phyloP scores from a whole-genome alignment of 2,329 filamentous ascomycete species.

The Didymella sp. region DNA sequence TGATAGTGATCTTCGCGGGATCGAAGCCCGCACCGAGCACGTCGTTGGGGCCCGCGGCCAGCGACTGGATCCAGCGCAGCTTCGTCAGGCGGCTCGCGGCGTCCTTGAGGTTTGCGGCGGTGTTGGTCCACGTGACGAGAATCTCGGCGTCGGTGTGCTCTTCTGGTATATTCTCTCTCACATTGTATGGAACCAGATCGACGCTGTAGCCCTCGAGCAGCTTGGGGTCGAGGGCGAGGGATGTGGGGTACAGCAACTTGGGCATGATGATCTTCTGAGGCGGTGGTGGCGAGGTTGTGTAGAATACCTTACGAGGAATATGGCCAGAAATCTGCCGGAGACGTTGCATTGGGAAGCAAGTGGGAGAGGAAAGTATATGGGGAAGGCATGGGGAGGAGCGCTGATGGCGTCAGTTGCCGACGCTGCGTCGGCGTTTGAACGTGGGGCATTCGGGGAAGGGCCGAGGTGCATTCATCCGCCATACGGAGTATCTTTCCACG shows the following conservation, averaged over 20 bases:
- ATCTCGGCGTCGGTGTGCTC: conserved; percentile 66
- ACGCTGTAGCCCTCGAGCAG: conserved; percentile 66
- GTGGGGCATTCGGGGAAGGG: conserved; percentile 8
- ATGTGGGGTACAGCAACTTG: conserved; percentile 72
- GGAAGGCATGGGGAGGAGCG: conserved; percentile 1
- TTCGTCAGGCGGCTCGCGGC: conserved; percentile 63
- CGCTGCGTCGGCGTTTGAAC: conserved; percentile 15
- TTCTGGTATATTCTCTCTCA: conserved; percentile 62
- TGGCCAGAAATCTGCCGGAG: conserved; percentile 13
- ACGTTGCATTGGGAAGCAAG: conserved; percentile 7
- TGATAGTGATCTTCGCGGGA: conserved; percentile 57
- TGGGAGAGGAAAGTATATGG: conserved; percentile 8
- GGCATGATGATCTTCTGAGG: conserved; percentile 3
- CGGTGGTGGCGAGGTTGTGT: conserved; percentile 10
- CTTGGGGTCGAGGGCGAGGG: conserved; percentile 63
- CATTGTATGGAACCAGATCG: conserved; percentile 66
- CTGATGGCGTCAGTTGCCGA: conserved; percentile 19
- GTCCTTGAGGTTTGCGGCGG: conserved; percentile 63
- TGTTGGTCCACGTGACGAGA: conserved; percentile 69
- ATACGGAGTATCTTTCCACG: conserved; percentile 17
- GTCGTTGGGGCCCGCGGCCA: conserved; percentile 71
- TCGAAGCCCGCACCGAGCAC: conserved; percentile 69
- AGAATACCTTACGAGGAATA: conserved; percentile 13
- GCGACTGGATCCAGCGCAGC: conserved; percentile 70
- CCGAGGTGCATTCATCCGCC: conserved; percentile 7